Evolutionary conservation across 768 basidiomycete species (phyloP).

Genomic region (Lactarius hengduanensis): DNA sequence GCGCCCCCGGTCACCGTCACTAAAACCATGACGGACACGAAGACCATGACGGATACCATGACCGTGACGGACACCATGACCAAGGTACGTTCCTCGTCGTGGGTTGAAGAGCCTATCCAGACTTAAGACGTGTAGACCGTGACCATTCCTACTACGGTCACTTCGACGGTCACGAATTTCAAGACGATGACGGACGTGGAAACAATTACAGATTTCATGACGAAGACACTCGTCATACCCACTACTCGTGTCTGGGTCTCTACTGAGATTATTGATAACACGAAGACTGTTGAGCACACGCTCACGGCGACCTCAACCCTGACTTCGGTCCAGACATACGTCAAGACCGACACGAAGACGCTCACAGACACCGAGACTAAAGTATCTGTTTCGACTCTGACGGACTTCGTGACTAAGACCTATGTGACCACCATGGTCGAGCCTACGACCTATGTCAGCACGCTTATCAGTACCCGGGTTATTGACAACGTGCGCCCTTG

Average conservation of each 20-base stretch:
- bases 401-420: slow-evolving; percentile 56
- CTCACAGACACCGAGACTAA: slow-evolving; percentile 40
- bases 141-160: slow-evolving; percentile 26
- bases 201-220: slow-evolving; percentile 34
- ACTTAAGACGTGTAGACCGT: slow-evolving; percentile 18
- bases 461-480: slow-evolving; percentile 55
- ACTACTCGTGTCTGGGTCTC: slow-evolving; percentile 65
- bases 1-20: slow-evolving; percentile 45
- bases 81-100: slow-evolving; percentile 18
- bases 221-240: slow-evolving; percentile 54
- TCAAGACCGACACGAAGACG: slow-evolving; percentile 41
- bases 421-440: slow-evolving; percentile 47
- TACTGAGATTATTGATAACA: slow-evolving; percentile 51
- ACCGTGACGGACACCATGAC: slow-evolving; percentile 34
- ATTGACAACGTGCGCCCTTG: slow-evolving; percentile 53
- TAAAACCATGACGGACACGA: slow-evolving; percentile 38
- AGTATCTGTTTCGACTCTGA: slow-evolving; percentile 52
- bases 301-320: slow-evolving; percentile 47
- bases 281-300: slow-evolving; percentile 47
- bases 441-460: slow-evolving; percentile 60
- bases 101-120: background rate
- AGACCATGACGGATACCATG: slow-evolving; percentile 35
- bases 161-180: slow-evolving; percentile 29
- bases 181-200: slow-evolving; percentile 28
- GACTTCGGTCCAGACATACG: slow-evolving; percentile 56